Conservation (phyloP, 2,329 filamentous ascomycete genomes). For the Pseudomassariella vexata region DNA sequence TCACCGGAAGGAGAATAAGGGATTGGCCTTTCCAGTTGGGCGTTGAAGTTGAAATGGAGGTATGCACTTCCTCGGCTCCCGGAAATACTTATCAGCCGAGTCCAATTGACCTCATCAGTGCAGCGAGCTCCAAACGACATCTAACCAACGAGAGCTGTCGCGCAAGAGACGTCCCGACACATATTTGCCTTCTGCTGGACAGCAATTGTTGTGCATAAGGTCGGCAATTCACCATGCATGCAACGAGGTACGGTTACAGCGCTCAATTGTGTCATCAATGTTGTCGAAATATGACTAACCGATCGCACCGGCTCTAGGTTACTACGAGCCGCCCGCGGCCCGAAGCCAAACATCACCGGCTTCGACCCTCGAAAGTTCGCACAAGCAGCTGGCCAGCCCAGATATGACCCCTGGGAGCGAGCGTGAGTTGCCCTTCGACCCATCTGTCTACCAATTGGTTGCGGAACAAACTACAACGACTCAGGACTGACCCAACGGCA, state of each 20-base stretch:
- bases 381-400: constrained; percentile 57
- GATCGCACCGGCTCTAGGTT: constrained; percentile 28
- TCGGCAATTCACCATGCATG: constrained; percentile 23
- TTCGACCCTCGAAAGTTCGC: constrained; percentile 83
- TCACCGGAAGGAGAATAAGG: too few species aligned
- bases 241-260: constrained; percentile 23
- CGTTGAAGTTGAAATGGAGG: too few species aligned
- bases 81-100: too few species aligned
- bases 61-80: too few species aligned
- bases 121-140: constrained; percentile 10
- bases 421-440: constrained; percentile 39
- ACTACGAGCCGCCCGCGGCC: constrained; percentile 43
- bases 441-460: too few species aligned
- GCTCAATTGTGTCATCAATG: constrained; percentile 4
- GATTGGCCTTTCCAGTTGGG: too few species aligned
- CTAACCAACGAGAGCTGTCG: too few species aligned
- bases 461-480: too few species aligned
- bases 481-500: constrained; percentile 30
- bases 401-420: constrained; percentile 64
- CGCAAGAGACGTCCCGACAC: neutral
- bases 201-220: constrained; percentile 2
- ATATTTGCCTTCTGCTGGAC: constrained; percentile 3
- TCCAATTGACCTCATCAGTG: too few species aligned
- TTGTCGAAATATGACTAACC: constrained; percentile 9
- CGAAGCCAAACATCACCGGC: constrained; percentile 76